Percentiles rank a stretch among this genome's conserved stretches.
These are phyloP conservation scores for Coffea canephora DNA, from an alignment of 257 asterid species.

Conservation along the genomic window DNA sequence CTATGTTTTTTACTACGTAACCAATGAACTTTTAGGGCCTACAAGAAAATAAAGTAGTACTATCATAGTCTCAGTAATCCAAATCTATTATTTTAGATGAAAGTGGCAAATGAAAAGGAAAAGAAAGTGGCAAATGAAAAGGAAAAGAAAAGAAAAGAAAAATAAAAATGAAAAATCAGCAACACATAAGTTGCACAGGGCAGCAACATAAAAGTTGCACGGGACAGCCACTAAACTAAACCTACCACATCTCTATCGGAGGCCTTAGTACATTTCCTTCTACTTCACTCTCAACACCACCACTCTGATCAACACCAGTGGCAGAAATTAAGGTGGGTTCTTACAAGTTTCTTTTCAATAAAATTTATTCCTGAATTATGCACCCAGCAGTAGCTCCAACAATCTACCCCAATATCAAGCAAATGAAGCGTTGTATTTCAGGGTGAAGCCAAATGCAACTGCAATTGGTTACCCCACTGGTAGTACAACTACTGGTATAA, in stretches of 20 bases:
- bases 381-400: background rate
- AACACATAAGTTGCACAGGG: slow-evolving; percentile 1
- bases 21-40: too few species aligned
- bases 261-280: background rate
- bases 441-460: background rate
- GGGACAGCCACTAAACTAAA: slow-evolving; percentile 17
- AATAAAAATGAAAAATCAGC: background rate
- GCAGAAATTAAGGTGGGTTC: background rate
- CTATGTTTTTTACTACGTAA: too few species aligned
- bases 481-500: background rate
- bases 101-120: too few species aligned
- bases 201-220: background rate
- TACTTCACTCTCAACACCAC: background rate
- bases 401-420: background rate
- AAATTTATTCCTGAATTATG: background rate
- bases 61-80: too few species aligned
- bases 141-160: too few species aligned
- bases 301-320: background rate
- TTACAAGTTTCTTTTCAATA: background rate
- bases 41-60: too few species aligned
- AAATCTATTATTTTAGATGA: too few species aligned
- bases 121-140: too few species aligned
- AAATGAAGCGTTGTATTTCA: background rate
- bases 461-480: too few species aligned
- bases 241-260: slow-evolving; percentile 1